Percentiles rank a stretch among this genome's conserved stretches.
Evolutionary conservation across 805 yeast species (phyloP).

Genomic region (Metschnikowia continentalis): DNA sequence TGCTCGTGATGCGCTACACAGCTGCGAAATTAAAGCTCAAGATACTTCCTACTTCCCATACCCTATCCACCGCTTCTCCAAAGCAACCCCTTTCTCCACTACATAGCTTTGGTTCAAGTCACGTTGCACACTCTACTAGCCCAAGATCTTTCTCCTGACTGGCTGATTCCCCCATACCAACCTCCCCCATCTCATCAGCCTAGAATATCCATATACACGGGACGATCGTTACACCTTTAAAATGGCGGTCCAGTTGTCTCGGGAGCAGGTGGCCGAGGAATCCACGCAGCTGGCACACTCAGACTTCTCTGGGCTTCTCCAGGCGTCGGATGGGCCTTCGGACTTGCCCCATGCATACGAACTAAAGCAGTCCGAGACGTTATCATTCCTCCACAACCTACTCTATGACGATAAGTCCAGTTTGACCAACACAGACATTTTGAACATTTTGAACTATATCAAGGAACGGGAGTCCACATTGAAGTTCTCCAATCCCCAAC

Average conservation of each 20-base stretch:
- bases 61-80: neutral
- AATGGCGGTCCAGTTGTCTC: slow-evolving; percentile 16
- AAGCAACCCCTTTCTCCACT: neutral
- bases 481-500: slow-evolving; percentile 22
- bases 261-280: slow-evolving; percentile 11
- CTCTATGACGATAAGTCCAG: slow-evolving; percentile 34
- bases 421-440: slow-evolving; percentile 33
- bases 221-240: neutral
- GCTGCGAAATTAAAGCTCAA: slow-evolving; percentile 2
- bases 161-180: neutral
- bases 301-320: slow-evolving; percentile 5
- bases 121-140: neutral
- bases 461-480: slow-evolving; percentile 33
- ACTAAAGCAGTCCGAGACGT: slow-evolving; percentile 38
- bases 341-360: slow-evolving; percentile 31
- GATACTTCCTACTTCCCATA: neutral
- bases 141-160: neutral
- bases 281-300: slow-evolving; percentile 3
- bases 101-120: neutral
- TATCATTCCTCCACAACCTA: slow-evolving; percentile 36
- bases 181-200: neutral
- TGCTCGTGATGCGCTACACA: slow-evolving; percentile 2
- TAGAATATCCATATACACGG: neutral
- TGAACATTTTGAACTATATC: slow-evolving; percentile 31
- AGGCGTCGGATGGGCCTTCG: slow-evolving; percentile 1